phyloP scores from a whole-genome alignment of 805 yeast genomes.

The Yamadazyma laniorum region DNA sequence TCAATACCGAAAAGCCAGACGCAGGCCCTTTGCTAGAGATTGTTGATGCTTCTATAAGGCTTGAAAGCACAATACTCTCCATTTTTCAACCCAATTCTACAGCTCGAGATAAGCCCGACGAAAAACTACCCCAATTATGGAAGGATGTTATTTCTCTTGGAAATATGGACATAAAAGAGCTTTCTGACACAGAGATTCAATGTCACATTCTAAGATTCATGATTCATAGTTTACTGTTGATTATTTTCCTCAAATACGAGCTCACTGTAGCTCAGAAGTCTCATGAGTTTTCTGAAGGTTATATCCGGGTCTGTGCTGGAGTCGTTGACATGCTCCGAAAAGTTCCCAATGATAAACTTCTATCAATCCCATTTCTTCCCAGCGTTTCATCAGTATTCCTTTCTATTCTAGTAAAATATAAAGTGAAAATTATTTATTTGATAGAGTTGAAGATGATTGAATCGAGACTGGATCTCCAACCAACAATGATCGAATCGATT shows the following conservation, averaged over 20 bases:
- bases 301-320: not conserved
- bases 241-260: not conserved
- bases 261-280: not conserved
- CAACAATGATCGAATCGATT: not conserved
- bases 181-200: not conserved
- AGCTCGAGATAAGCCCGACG: not conserved
- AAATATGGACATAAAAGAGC: not conserved
- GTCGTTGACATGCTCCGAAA: not conserved
- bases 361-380: conserved; percentile 13
- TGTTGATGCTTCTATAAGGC: not conserved
- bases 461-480: conserved; percentile 7
- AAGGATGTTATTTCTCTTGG: not conserved
- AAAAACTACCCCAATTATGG: not conserved
- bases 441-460: conserved; percentile 6
- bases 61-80: conserved; percentile 8
- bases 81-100: conserved; percentile 11
- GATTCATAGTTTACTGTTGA: not conserved
- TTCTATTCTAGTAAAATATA: conserved; percentile 9
- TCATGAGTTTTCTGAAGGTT: conserved; percentile 2
- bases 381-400: conserved; percentile 8
- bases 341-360: not conserved
- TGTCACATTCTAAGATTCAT: not conserved
- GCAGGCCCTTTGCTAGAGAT: conserved; percentile 2
- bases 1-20: conserved; percentile 18
- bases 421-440: conserved; percentile 12